Evolutionary conservation across 441 rosid species (phyloP).

Genomic region (California macrophylla): DNA sequence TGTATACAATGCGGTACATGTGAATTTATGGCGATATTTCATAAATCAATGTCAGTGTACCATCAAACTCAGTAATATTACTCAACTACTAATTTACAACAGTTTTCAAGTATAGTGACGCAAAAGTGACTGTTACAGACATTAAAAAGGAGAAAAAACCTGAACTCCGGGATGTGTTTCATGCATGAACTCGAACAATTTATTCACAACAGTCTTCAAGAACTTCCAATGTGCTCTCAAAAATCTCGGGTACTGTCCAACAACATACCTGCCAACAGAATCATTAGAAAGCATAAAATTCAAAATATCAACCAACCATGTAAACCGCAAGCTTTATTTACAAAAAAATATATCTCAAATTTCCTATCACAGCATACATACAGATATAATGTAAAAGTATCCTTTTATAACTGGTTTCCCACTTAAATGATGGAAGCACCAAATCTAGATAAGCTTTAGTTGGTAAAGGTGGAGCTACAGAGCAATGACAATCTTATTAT

Average conservation of each 20-base stretch:
- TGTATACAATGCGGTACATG: slow-evolving; percentile 11
- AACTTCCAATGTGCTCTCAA: slow-evolving; percentile 99
- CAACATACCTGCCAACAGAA: slow-evolving; percentile 74
- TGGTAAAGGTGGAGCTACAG: background rate
- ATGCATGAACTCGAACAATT: slow-evolving; percentile 99
- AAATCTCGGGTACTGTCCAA: slow-evolving; percentile 99
- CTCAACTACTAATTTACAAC: background rate
- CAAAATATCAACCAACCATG: too few species aligned
- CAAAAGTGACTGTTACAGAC: too few species aligned
- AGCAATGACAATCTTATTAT: background rate
- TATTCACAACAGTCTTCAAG: slow-evolving; percentile 95
- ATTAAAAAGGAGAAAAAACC: slow-evolving; percentile 33
- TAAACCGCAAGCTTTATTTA: too few species aligned
- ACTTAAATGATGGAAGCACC: background rate
- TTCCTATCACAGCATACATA: background rate
- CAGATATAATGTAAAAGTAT: background rate
- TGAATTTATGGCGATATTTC: too few species aligned
- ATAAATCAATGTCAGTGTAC: background rate
- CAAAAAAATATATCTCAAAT: too few species aligned
- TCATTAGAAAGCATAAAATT: slow-evolving; percentile 10
- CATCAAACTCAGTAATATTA: background rate
- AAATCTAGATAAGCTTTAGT: slow-evolving; percentile 3
- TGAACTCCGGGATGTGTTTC: slow-evolving; percentile 99
- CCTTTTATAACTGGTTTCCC: background rate
- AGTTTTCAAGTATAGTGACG: too few species aligned